phyloP scores from a whole-genome alignment of 164 flowering plant species.

The Tetrastigma voinierianum region DNA sequence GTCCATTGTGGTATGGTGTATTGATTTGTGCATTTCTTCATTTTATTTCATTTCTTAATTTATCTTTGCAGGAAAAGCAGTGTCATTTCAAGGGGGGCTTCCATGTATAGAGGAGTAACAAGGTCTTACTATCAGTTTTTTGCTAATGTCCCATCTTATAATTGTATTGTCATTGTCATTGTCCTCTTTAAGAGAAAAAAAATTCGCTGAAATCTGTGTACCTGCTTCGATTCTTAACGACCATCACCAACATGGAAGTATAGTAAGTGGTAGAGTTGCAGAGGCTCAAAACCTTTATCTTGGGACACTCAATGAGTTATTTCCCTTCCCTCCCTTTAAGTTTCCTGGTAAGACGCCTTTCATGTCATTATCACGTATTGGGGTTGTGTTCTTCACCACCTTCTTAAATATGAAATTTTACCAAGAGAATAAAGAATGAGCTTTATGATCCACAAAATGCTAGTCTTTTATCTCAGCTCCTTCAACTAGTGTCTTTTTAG shows the following conservation, averaged over 20 bases:
- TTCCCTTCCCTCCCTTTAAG: too few species aligned
- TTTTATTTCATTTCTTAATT: not conserved
- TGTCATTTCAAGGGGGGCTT: constrained; percentile 77
- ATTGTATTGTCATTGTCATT: not conserved
- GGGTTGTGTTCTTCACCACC: too few species aligned
- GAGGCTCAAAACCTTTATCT: constrained; percentile 71
- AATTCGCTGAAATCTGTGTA: not conserved
- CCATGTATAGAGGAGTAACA: too few species aligned
- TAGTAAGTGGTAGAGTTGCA: constrained; percentile 75
- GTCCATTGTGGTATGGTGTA: not conserved
- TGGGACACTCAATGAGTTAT: constrained; percentile 66
- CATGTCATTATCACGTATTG: too few species aligned
- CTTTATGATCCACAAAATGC: not conserved
- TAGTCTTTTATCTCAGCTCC: too few species aligned
- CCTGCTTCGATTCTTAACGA: constrained; percentile 27
- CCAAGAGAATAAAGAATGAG: not conserved
- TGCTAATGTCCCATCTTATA: not conserved
- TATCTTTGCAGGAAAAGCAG: constrained; percentile 57
- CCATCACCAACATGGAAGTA: constrained; percentile 74
- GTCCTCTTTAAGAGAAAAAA: not conserved
- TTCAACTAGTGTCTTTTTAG: too few species aligned
- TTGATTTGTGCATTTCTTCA: not conserved
- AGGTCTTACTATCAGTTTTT: constrained; percentile 20
- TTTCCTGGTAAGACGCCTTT: too few species aligned
- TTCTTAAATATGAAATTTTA: not conserved